Conservation (phyloP, 768 basidiomycete species). For the Rhodosporidiobolus sp. region DNA sequence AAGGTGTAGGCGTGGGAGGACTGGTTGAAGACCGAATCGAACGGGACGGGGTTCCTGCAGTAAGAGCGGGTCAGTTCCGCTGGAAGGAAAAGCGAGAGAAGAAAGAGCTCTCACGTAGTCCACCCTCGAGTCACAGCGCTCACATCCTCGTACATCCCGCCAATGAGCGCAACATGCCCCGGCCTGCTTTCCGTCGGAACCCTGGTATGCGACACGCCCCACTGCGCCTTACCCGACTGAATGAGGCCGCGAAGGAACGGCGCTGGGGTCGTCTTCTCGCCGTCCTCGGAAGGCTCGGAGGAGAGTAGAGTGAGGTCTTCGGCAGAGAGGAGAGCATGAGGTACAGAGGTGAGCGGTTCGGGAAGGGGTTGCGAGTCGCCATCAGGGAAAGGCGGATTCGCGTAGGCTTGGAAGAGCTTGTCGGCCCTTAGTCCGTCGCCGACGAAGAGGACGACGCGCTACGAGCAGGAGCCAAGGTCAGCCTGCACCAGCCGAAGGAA, state of each 20-base stretch:
- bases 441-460: not conserved
- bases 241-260: conserved; percentile 67
- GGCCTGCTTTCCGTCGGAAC: conserved; percentile 86
- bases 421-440: conserved; percentile 83
- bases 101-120: conserved; percentile 5
- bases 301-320: not conserved
- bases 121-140: conserved; percentile 74
- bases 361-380: conserved; percentile 46
- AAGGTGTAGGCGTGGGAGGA: conserved; percentile 75
- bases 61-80: not conserved
- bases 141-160: conserved; percentile 88
- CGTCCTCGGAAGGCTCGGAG: not conserved
- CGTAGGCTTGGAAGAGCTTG: conserved; percentile 64
- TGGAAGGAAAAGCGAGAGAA: conserved; percentile 43
- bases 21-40: conserved; percentile 84
- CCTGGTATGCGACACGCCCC: conserved; percentile 77
- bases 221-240: conserved; percentile 65
- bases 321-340: not conserved
- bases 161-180: conserved; percentile 84
- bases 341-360: not conserved
- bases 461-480: not conserved
- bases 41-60: conserved; percentile 57
- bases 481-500: too few relatives aligned
- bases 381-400: conserved; percentile 57
- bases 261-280: conserved; percentile 51